These are phyloP conservation scores for Ulota crispa DNA, from an alignment of 225 moss, liverwort and hornwort species.

Conservation along the genomic window DNA sequence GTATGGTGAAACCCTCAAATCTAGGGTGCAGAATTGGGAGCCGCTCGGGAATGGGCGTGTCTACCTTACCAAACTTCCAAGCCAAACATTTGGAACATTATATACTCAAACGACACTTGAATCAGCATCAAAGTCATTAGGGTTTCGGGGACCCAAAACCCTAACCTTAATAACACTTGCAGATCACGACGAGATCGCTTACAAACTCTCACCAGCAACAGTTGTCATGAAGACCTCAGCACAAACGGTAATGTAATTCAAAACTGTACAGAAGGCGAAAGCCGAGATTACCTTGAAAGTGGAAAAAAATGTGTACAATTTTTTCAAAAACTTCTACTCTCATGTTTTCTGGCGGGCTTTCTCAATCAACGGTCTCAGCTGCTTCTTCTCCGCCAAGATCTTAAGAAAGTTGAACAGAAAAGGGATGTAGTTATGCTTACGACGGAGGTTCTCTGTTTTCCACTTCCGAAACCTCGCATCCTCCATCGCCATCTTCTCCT, in stretches of 20 bases:
- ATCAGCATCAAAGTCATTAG: neutral
- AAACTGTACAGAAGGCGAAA: slow-evolving; percentile 46
- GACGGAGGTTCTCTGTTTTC: slow-evolving; percentile 91
- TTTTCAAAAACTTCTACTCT: slow-evolving; percentile 36
- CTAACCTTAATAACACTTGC: no score
- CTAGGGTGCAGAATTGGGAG: no score
- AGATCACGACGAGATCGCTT: neutral
- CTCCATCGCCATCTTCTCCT: slow-evolving; percentile 76
- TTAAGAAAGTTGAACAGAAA: slow-evolving; percentile 96
- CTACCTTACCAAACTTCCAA: neutral
- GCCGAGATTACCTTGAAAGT: slow-evolving; percentile 20
- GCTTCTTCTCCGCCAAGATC: slow-evolving; percentile 97
- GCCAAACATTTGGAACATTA: neutral
- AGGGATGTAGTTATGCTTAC: slow-evolving; percentile 98
- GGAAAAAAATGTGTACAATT: slow-evolving; percentile 10
- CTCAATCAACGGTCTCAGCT: slow-evolving; percentile 88
- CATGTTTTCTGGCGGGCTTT: slow-evolving; percentile 92
- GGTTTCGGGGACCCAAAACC: neutral
- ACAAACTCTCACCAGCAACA: neutral
- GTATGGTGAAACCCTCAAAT: no score
- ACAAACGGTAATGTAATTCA: neutral
- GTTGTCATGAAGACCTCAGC: neutral
- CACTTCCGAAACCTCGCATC: slow-evolving; percentile 87
- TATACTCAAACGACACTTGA: neutral
- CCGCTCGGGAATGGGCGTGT: no score